These are phyloP conservation scores for Mucor racemosus DNA, from an alignment of 371 early-diverging fungal genomes.

Conservation along the genomic window DNA sequence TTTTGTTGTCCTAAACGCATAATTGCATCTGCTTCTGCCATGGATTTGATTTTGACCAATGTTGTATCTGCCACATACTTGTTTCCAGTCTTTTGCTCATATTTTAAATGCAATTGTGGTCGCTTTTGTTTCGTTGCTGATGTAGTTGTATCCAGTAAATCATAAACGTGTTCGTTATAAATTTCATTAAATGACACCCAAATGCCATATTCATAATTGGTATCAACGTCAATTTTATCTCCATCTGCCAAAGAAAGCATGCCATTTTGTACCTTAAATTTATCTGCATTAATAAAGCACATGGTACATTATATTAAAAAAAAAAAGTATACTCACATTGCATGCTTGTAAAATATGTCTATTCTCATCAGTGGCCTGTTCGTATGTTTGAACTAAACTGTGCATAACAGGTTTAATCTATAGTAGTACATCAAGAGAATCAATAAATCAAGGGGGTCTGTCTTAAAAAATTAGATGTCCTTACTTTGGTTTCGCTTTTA, in stretches of 20 bases:
- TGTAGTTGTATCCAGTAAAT: conserved; percentile 59
- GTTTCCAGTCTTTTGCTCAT: conserved; percentile 56
- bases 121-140: conserved; percentile 37
- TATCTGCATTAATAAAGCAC: neutral
- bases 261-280: neutral
- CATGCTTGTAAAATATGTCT: conserved; percentile 33
- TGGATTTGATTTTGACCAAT: conserved; percentile 59
- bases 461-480: neutral
- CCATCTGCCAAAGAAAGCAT: neutral
- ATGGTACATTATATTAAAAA: neutral
- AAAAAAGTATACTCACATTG: conserved; percentile 9
- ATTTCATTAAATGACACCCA: conserved; percentile 83
- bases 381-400: conserved; percentile 42
- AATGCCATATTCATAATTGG: conserved; percentile 68
- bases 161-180: conserved; percentile 84
- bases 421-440: neutral
- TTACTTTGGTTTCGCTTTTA: conserved; percentile 44
- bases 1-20: conserved; percentile 64
- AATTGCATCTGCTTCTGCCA: conserved; percentile 65
- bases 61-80: conserved; percentile 59
- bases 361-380: conserved; percentile 38
- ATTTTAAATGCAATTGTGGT: conserved; percentile 59
- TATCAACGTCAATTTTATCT: conserved; percentile 30
- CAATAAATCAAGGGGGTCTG: neutral
- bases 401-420: conserved; percentile 54